Base-by-base conservation (phyloP, 2,329 filamentous ascomycete species). In the Verticillium tricorpus region DNA sequence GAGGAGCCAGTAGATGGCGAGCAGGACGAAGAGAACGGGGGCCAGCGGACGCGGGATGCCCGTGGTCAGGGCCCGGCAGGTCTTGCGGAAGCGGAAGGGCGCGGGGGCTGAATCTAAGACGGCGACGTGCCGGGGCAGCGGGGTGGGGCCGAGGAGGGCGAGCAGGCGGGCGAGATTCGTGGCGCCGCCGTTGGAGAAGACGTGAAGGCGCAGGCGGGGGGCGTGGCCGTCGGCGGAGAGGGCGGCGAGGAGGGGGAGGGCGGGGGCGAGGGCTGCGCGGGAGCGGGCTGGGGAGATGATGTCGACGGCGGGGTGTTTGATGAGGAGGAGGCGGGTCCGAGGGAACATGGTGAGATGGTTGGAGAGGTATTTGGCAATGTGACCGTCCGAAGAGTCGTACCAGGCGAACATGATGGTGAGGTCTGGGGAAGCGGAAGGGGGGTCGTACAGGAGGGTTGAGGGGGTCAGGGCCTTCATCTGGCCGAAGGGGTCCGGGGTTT, bases 111-210 rank as follows among this genome's bases (percentile, higher is more conserved):
- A 82, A 68, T 84, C 82, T 64, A 80, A 76, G 12, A 83, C 66
- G 22, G 77, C 73, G 6, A 77, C 72, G 64, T 82, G 77, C 7
- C 73, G 69, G 34, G 80, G 80, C 59, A 82, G 71, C 2, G 68
- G 25, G 1, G 57, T 65, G 1, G 72, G 66, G 34, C 69, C 63
- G 22, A 68, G 63, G 14, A 72, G 67, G 32, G 70, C 64, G 60
- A 77, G 77, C 19, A 82, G 67, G 40, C 73, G 71, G 35, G 70
- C 70, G 19, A 80, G 75, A 35, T 77, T 76, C 59, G 75, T 74
- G 28, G 77, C 73, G 56, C 82, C 83, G 60, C 82, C 82, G 65
- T 85, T 84, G 45, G 82, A 85, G 67, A 85, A 84, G 37, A 77
- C 63, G 65, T 85, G 82, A 14, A 81, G 67, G 3, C 84, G 73